Percentiles rank a stretch among this genome's conserved stretches.
Evolutionary conservation across 345 rosid species (phyloP).

Genomic region (Cardamine resedifolia): DNA sequence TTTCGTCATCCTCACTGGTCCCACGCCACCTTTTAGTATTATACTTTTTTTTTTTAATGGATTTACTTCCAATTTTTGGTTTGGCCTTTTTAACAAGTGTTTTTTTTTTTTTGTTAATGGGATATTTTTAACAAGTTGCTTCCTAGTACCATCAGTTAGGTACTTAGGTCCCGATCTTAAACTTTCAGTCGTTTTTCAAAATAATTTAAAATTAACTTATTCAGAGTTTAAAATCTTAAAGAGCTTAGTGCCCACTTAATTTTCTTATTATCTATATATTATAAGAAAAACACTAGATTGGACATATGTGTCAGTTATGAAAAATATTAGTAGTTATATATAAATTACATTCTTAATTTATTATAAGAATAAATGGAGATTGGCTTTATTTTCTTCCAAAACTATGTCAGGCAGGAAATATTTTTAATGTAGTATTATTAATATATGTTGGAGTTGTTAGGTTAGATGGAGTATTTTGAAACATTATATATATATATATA

Average conservation of each 20-base stretch:
- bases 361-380: not conserved
- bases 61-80: not conserved
- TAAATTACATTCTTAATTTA: not conserved
- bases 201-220: not conserved
- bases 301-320: not conserved
- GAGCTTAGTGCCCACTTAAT: not conserved
- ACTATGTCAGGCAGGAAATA: constrained; percentile 17
- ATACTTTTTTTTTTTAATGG: not conserved
- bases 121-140: not conserved
- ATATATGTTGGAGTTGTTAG: constrained; percentile 27
- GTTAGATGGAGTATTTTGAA: not conserved
- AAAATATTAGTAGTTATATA: not conserved
- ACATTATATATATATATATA: not conserved
- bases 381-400: constrained; percentile 28
- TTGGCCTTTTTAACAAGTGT: too few species aligned
- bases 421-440: not conserved
- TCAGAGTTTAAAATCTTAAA: not conserved
- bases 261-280: too few species aligned
- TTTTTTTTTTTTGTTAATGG: not conserved
- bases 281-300: not conserved
- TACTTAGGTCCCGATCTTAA: not conserved
- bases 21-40: constrained; percentile 17
- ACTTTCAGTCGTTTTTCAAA: not conserved
- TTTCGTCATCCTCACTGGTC: constrained; percentile 24
- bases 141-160: not conserved